These are phyloP conservation scores for Recurvomyces mirabilis DNA, from an alignment of 495 filamentous ascomycete genomes.

Conservation along the genomic window DNA sequence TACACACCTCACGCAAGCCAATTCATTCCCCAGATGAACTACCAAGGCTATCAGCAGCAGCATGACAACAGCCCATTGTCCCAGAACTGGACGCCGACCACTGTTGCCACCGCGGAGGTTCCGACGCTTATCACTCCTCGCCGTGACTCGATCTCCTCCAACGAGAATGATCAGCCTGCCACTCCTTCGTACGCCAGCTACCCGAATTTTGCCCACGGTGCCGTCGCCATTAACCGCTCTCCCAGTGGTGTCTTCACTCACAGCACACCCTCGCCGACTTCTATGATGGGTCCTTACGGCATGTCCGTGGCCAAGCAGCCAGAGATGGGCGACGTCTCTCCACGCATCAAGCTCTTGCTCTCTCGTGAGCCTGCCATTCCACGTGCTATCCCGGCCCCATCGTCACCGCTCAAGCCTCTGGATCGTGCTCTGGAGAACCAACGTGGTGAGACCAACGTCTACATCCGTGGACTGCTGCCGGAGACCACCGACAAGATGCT, in stretches of 20 bases:
- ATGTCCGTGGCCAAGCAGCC: slow-evolving; percentile 38
- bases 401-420: slow-evolving; percentile 62
- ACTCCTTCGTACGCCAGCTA: slow-evolving; percentile 46
- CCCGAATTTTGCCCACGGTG: slow-evolving; percentile 30
- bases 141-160: slow-evolving; percentile 47
- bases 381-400: slow-evolving; percentile 71
- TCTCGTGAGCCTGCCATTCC: slow-evolving; percentile 72
- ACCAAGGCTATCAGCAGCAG: slow-evolving; percentile 28
- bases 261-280: slow-evolving; percentile 50
- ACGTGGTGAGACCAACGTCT: slow-evolving; percentile 83
- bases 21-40: slow-evolving; percentile 23
- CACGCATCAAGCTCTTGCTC: slow-evolving; percentile 57
- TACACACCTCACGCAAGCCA: slow-evolving; percentile 25
- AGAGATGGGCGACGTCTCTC: slow-evolving; percentile 40
- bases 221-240: slow-evolving; percentile 51
- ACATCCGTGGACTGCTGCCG: slow-evolving; percentile 88
- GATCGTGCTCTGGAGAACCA: slow-evolving; percentile 88
- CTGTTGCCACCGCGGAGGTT: slow-evolving; percentile 29
- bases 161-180: slow-evolving; percentile 50
- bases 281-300: slow-evolving; percentile 35
- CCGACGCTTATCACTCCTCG: slow-evolving; percentile 35
- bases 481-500: slow-evolving; percentile 90
- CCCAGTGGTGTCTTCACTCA: slow-evolving; percentile 32
- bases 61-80: slow-evolving; percentile 29
- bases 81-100: slow-evolving; percentile 30